Conservation (phyloP, 306 rosid species). For the Rubus idaeus region DNA sequence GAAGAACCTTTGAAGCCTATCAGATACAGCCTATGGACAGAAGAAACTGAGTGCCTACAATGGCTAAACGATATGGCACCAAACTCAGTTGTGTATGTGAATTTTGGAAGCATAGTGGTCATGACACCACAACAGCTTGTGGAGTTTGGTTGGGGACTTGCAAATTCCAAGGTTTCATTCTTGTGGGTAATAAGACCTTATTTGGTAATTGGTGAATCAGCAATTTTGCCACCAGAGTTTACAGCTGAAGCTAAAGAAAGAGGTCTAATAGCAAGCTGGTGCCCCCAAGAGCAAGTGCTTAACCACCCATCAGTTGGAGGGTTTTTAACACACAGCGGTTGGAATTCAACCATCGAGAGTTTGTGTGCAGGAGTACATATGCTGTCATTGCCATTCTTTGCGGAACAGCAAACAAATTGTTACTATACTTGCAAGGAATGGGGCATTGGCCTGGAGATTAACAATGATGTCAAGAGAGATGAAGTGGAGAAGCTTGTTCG, state of each 20-base stretch:
- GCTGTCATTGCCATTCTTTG: constrained; percentile 9
- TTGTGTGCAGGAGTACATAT: constrained; percentile 15
- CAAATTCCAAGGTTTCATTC: not conserved
- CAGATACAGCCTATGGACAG: not conserved
- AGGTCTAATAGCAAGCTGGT: constrained; percentile 17
- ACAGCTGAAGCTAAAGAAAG: not conserved
- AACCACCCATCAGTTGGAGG: constrained; percentile 25
- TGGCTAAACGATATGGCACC: not conserved
- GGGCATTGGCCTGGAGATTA: constrained; percentile 6
- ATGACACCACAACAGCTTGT: not conserved
- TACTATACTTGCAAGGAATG: not conserved
- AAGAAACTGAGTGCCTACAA: not conserved
- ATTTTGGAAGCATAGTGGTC: not conserved
- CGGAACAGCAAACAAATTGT: constrained; percentile 6
- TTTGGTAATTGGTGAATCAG: not conserved
- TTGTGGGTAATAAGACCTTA: not conserved
- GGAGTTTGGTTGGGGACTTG: not conserved
- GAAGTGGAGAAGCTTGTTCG: constrained; percentile 7
- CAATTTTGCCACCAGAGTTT: not conserved
- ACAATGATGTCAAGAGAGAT: not conserved
- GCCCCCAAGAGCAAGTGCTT: constrained; percentile 23
- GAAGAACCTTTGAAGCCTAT: not conserved
- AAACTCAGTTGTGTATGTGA: not conserved
- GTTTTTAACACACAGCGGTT: constrained; percentile 17
- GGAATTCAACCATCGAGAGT: constrained; percentile 20